Percentiles rank a stretch among this genome's conserved stretches.
These are phyloP conservation scores for Chenopodium berlandieri DNA, from an alignment of 148 eudicot species.

Conservation along the genomic window DNA sequence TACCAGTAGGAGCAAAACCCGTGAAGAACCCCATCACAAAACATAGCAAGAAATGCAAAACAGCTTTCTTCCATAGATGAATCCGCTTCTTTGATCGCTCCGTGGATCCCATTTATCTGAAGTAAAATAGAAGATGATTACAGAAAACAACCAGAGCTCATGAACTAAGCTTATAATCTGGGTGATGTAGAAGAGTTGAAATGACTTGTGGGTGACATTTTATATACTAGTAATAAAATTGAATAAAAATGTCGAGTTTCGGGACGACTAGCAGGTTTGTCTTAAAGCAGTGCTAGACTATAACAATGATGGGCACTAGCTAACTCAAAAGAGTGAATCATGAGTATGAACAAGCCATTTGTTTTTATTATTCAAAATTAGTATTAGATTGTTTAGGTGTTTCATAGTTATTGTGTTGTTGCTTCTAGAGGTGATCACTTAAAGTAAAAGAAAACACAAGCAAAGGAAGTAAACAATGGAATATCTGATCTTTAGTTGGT, in stretches of 20 bases:
- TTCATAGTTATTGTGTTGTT: slow-evolving; percentile 34
- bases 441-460: slow-evolving; percentile 47
- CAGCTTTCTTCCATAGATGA: slow-evolving; percentile 68
- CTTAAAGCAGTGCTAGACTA: slow-evolving; percentile 10
- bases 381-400: slow-evolving; percentile 19
- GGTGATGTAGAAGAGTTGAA: slow-evolving; percentile 1
- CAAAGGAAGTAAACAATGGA: slow-evolving; percentile 5
- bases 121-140: not conserved
- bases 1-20: slow-evolving; percentile 78
- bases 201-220: slow-evolving; percentile 12
- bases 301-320: slow-evolving; percentile 41
- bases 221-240: slow-evolving; percentile 14
- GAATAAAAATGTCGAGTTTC: not conserved
- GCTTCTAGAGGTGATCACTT: slow-evolving; percentile 57
- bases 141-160: not conserved
- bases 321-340: slow-evolving; percentile 21
- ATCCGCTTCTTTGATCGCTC: slow-evolving; percentile 73
- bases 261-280: not conserved
- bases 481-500: slow-evolving; percentile 28
- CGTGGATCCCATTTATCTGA: slow-evolving; percentile 37
- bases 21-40: slow-evolving; percentile 85
- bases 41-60: slow-evolving; percentile 70
- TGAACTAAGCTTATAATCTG: not conserved
- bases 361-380: slow-evolving; percentile 2
- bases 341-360: slow-evolving; percentile 1